A percentile compares a stretch with the other conserved stretches of the same genome.
phyloP scores from a whole-genome alignment of 2,329 filamentous ascomycete genomes.

The Verticillium nubilum region DNA sequence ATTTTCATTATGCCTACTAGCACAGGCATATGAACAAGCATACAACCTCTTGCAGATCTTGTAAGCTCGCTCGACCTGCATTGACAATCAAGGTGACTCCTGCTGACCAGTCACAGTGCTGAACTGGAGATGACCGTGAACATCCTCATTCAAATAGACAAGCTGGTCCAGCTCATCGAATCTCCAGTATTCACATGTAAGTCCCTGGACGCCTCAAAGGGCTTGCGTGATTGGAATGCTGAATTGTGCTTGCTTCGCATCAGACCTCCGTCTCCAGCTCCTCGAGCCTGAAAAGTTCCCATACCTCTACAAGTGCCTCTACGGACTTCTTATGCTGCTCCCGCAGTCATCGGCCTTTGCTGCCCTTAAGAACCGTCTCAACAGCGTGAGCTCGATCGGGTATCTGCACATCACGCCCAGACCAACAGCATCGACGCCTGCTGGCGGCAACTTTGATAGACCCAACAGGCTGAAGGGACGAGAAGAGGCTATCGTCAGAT shows the following conservation, averaged over 20 bases:
- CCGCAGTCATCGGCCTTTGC: slow-evolving; percentile 97
- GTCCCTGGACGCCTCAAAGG: slow-evolving; percentile 18
- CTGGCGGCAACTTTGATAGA: slow-evolving; percentile 59
- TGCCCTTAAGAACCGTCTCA: slow-evolving; percentile 90
- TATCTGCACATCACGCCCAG: slow-evolving; percentile 79
- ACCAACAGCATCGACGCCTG: slow-evolving; percentile 42
- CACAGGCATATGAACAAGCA: slow-evolving; percentile 96
- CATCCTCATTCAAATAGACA: slow-evolving; percentile 97
- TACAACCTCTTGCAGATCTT: slow-evolving; percentile 96
- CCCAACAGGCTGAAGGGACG: slow-evolving; percentile 74
- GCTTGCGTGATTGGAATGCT: background rate
- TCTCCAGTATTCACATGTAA: slow-evolving; percentile 96
- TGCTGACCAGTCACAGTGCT: slow-evolving; percentile 51
- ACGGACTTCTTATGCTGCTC: slow-evolving; percentile 95
- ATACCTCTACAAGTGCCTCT: slow-evolving; percentile 95
- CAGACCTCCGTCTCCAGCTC: slow-evolving; percentile 88
- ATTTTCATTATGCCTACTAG: slow-evolving; percentile 90
- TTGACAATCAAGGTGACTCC: slow-evolving; percentile 15
- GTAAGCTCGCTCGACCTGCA: slow-evolving; percentile 39
- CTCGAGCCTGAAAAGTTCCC: slow-evolving; percentile 94
- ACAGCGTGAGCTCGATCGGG: slow-evolving; percentile 94
- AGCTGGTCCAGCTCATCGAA: slow-evolving; percentile 92
- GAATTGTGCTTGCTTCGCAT: background rate
- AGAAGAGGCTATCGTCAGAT: slow-evolving; percentile 80
- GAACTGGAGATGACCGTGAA: slow-evolving; percentile 99